A percentile compares a stretch with the other conserved stretches of the same genome.
phyloP scores from a whole-genome alignment of 1,284 basidiomycete genomes.

The Trichosporon sp. region DNA sequence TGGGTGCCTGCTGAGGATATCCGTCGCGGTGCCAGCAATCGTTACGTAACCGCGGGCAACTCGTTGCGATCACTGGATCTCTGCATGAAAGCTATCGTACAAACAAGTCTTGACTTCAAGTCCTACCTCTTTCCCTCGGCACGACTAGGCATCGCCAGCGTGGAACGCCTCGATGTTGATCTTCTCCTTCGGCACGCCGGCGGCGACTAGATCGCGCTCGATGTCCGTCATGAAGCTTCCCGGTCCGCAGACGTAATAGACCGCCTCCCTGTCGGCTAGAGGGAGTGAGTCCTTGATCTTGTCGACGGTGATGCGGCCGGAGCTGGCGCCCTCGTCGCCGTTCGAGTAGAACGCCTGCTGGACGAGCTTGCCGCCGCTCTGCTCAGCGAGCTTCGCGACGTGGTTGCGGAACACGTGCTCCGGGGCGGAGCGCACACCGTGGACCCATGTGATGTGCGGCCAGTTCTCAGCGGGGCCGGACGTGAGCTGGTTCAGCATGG shows the following conservation, averaged over 20 bases:
- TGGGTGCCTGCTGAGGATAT: no score
- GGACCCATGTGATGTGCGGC: slow-evolving; percentile 25
- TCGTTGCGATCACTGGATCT: not conserved
- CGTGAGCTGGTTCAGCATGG: slow-evolving; percentile 34
- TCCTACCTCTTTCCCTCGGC: no score
- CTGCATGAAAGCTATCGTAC: not conserved
- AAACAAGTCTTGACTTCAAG: not conserved
- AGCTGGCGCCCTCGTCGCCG: not conserved
- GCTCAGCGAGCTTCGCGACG: slow-evolving; percentile 17
- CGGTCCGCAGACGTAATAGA: slow-evolving; percentile 39
- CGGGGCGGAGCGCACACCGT: slow-evolving; percentile 12
- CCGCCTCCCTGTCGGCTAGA: slow-evolving; percentile 23
- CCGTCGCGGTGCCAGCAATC: no score
- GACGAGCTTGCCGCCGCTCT: slow-evolving; percentile 22
- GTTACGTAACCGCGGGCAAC: not conserved
- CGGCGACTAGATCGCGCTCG: slow-evolving; percentile 16
- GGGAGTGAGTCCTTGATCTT: slow-evolving; percentile 22
- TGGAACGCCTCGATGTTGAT: slow-evolving; percentile 35
- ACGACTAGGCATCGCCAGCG: slow-evolving; percentile 22
- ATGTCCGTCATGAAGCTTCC: slow-evolving; percentile 30
- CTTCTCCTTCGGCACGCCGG: slow-evolving; percentile 25
- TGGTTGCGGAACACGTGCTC: slow-evolving; percentile 23
- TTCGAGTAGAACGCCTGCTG: slow-evolving; percentile 25
- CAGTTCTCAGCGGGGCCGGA: not conserved
- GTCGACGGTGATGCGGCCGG: slow-evolving; percentile 22